Percentiles rank a stretch among this genome's conserved stretches.
Conservation (phyloP, 768 basidiomycete genomes). For the Pleurotus eryngii region DNA sequence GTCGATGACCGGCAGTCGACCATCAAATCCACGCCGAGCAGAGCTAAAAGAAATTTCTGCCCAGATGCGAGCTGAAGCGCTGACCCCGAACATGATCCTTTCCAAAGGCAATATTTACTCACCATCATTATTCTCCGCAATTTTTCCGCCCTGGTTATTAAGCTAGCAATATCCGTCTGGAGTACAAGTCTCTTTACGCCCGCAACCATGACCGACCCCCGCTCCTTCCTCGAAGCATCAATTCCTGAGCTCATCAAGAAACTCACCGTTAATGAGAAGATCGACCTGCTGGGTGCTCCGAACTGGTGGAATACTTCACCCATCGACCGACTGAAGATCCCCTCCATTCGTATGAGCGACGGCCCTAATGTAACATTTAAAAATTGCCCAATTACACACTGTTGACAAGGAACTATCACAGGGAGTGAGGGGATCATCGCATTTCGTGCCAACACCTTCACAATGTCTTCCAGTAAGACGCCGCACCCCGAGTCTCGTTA, state of each 20-base stretch:
- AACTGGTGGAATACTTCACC: constrained; percentile 71
- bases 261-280: constrained; percentile 62
- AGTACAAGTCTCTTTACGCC: not conserved
- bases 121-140: not conserved
- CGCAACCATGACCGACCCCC: constrained; percentile 11
- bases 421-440: constrained; percentile 67
- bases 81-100: constrained; percentile 1
- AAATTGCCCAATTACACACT: not conserved
- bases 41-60: no score
- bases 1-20: no score
- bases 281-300: constrained; percentile 57
- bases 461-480: constrained; percentile 58
- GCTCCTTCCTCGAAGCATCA: constrained; percentile 49
- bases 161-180: not conserved
- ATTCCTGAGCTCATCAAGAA: constrained; percentile 50
- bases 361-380: constrained; percentile 51
- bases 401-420: constrained; percentile 17
- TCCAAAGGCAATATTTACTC: constrained; percentile 3
- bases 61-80: not conserved
- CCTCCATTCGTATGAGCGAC: constrained; percentile 68
- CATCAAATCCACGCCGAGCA: no score
- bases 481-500: not conserved
- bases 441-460: constrained; percentile 62
- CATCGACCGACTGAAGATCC: constrained; percentile 57
- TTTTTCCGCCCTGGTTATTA: constrained; percentile 3